phyloP scores from a whole-genome alignment of 495 filamentous ascomycete species.

The Aspergillus hancockii region DNA sequence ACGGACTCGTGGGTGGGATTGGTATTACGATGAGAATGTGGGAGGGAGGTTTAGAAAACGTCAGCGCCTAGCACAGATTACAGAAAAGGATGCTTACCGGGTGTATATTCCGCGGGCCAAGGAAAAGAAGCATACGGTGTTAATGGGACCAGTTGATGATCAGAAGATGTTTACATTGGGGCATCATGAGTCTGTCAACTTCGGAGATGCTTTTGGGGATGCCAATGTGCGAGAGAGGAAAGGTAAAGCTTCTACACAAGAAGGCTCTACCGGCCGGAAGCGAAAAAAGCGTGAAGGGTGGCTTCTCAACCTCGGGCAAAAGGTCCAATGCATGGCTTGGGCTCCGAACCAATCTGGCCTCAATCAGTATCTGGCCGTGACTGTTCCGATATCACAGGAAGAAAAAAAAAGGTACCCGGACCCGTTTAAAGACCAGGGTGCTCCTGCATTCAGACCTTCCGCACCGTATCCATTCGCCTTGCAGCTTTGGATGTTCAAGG shows the following conservation, averaged over 20 bases:
- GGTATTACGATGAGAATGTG: slow-evolving; percentile 51
- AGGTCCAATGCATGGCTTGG: slow-evolving; percentile 57
- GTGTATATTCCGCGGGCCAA: slow-evolving; percentile 43
- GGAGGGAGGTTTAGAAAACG: slow-evolving; percentile 37
- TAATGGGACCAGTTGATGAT: slow-evolving; percentile 52
- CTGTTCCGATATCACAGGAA: slow-evolving; percentile 39
- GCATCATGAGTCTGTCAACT: slow-evolving; percentile 40
- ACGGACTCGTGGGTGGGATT: slow-evolving; percentile 52
- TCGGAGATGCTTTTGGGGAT: slow-evolving; percentile 47
- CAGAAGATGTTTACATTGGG: slow-evolving; percentile 45
- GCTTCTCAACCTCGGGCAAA: slow-evolving; percentile 57
- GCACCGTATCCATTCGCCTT: slow-evolving; percentile 49
- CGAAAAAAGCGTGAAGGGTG: slow-evolving; percentile 51
- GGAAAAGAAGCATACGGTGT: slow-evolving; percentile 39
- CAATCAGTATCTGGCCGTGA: slow-evolving; percentile 58
- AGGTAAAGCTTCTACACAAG: background rate
- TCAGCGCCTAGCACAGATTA: slow-evolving; percentile 35
- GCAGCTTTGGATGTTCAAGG: slow-evolving; percentile 61
- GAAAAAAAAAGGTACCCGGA: slow-evolving; percentile 30
- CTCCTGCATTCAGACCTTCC: slow-evolving; percentile 50
- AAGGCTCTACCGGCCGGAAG: background rate
- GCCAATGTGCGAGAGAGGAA: slow-evolving; percentile 14
- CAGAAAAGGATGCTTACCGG: slow-evolving; percentile 28
- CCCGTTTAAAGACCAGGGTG: slow-evolving; percentile 28
- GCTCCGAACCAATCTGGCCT: slow-evolving; percentile 52